A percentile compares a stretch with the other conserved stretches of the same genome.
Evolutionary conservation across 1,284 basidiomycete species (phyloP).

Genomic region (Ganoderma meredithae): DNA sequence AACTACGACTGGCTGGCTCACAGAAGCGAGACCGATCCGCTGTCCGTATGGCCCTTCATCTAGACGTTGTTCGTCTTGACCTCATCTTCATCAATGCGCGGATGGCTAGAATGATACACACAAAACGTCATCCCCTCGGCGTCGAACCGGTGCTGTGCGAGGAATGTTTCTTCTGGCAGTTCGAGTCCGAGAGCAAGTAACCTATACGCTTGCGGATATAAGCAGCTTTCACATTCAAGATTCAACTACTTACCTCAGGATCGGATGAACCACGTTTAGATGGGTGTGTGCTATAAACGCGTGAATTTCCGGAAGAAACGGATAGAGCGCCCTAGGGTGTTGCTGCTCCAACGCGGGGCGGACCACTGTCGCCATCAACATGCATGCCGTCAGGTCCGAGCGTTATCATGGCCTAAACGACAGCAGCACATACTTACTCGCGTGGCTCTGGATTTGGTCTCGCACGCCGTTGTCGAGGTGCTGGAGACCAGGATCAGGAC

Average conservation of each 20-base stretch:
- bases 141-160: conserved; percentile 39
- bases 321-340: conserved; percentile 43
- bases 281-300: conserved; percentile 40
- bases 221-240: not conserved
- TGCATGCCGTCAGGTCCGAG: too few relatives aligned
- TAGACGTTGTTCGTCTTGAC: conserved; percentile 59
- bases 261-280: conserved; percentile 30
- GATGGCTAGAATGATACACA: conserved; percentile 38
- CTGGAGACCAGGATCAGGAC: not conserved
- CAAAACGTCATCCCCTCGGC: conserved; percentile 38
- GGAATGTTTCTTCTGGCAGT: conserved; percentile 45
- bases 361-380: conserved; percentile 42
- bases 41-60: conserved; percentile 64
- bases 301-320: conserved; percentile 51
- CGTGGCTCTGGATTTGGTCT: conserved; percentile 67
- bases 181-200: conserved; percentile 50
- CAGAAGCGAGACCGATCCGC: conserved; percentile 36
- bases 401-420: too few relatives aligned
- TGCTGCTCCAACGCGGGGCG: conserved; percentile 36
- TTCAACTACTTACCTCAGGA: not conserved
- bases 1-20: conserved; percentile 56
- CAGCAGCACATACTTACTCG: conserved; percentile 48
- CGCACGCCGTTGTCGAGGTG: conserved; percentile 58
- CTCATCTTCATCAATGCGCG: conserved; percentile 54
- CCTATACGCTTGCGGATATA: conserved; percentile 41